Evolutionary conservation across 2,329 filamentous ascomycete species (phyloP).

Genomic region (Colletotrichum theobromicola): DNA sequence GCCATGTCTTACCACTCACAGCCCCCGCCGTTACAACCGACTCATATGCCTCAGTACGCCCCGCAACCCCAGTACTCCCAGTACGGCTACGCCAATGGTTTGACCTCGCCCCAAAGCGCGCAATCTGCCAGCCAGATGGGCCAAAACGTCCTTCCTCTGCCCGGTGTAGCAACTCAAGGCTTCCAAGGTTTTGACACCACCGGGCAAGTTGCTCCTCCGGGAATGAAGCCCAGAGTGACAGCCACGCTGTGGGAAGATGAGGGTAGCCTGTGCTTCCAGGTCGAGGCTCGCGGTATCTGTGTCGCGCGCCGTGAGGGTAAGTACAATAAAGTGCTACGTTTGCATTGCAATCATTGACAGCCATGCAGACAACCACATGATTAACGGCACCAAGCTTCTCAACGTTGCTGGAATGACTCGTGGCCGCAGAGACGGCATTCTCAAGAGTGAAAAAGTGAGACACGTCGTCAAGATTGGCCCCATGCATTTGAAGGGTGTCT

Average conservation of each 20-base stretch:
- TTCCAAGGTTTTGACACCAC: slow-evolving; percentile 78
- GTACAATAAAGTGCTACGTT: slow-evolving; percentile 23
- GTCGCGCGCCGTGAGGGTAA: slow-evolving; percentile 91
- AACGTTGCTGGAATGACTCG: slow-evolving; percentile 99
- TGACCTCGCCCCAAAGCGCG: slow-evolving; percentile 78
- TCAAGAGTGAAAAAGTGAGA: slow-evolving; percentile 96
- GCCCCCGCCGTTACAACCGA: slow-evolving; percentile 76
- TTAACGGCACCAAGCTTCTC: slow-evolving; percentile 95
- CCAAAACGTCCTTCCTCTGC: slow-evolving; percentile 72
- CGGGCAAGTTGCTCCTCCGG: slow-evolving; percentile 90
- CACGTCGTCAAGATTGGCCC: slow-evolving; percentile 99
- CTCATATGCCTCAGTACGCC: slow-evolving; percentile 68
- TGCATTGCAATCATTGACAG: not conserved
- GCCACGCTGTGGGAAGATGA: slow-evolving; percentile 99
- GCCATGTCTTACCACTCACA: slow-evolving; percentile 80
- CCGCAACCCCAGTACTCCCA: slow-evolving; percentile 66
- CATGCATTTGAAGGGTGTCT: slow-evolving; percentile 98
- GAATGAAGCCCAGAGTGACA: slow-evolving; percentile 95
- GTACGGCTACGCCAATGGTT: slow-evolving; percentile 78
- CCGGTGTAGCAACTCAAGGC: slow-evolving; percentile 58
- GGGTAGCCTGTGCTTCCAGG: slow-evolving; percentile 95
- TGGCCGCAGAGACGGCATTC: slow-evolving; percentile 90
- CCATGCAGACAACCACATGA: slow-evolving; percentile 92
- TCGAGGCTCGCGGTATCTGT: slow-evolving; percentile 94
- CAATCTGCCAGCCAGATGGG: slow-evolving; percentile 73